Base-by-base conservation (phyloP, 2,329 filamentous ascomycete genomes). In the Venturia carpophila region DNA sequence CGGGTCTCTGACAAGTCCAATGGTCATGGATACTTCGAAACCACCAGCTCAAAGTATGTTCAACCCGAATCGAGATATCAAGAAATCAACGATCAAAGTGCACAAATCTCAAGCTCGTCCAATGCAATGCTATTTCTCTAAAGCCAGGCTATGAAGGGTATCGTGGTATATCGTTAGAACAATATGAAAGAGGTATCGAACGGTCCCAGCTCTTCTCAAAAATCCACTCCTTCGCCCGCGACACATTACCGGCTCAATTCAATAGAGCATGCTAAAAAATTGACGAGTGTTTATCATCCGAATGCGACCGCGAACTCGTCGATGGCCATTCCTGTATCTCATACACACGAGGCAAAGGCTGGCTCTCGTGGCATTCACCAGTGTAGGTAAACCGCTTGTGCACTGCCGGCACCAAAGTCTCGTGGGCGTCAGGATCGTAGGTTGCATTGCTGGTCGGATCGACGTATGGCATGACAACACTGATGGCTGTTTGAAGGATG, bases 381-480 rank as follows among this genome's bases (percentile, higher is more conserved):
- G n/a, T 45, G 17, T 61, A 61, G 39, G 60, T 61, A 24, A 61
- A 61, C 37, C 60, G n/a, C 37, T 45, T 42, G 42, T 61, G 42
- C 10, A 42, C 21, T 4, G 21, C 60, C 52, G 52, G 52, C 19
- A 34, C 27, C 52, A 58, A 37, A 41, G 37, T 39, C 37, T 61
- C 60, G 21, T 42, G 60, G 15, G 60, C 60, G 42, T 61, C 42
- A n/a, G 60, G 60, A 27, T 61, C 60, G 43, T 61, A 61, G 39
- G 60, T 61, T 42, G 60, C 60, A 5, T 61, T 61, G 37, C n/a
- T 24, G 24, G 60, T 61, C 10, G 60, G 60, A 39, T 61, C 60
- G 42, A 27, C 37, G 37, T 42, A 45, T 42, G 60, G 60, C 37
- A 45, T 61, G 3, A 39, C 60, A 45, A 39, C 60, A 21, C 42